Conservation (phyloP, 306 rosid species). For the Quercus variabilis region DNA sequence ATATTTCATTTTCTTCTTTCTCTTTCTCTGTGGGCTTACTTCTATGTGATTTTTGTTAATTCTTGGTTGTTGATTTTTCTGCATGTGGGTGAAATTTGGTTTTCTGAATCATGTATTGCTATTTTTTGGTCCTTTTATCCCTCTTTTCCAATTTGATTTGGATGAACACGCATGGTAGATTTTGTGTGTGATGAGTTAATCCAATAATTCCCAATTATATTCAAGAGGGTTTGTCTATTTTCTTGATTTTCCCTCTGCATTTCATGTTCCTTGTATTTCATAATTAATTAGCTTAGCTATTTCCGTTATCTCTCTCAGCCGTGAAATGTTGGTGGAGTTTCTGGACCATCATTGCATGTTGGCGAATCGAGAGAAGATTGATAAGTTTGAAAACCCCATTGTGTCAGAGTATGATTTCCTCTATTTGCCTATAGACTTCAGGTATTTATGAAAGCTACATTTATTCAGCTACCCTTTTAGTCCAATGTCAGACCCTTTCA, state of each 20-base stretch:
- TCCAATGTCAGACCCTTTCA: no score
- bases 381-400: background rate
- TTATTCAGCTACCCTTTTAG: background rate
- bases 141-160: background rate
- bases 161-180: no score
- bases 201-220: background rate
- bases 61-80: background rate
- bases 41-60: no score
- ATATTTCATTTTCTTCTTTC: background rate
- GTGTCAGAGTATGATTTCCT: slow-evolving; percentile 48
- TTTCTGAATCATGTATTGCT: background rate
- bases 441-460: slow-evolving; percentile 3
- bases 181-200: background rate
- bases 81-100: background rate
- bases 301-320: slow-evolving; percentile 7
- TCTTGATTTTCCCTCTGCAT: background rate
- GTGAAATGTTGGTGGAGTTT: slow-evolving; percentile 34
- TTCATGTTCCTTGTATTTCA: background rate
- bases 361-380: slow-evolving; percentile 10
- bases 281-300: background rate
- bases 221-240: background rate
- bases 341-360: slow-evolving; percentile 39
- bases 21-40: no score
- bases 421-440: slow-evolving; percentile 64
- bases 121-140: background rate